Evolutionary conservation across 495 filamentous ascomycete genomes (phyloP).

Genomic region (Daldinia caldariorum): DNA sequence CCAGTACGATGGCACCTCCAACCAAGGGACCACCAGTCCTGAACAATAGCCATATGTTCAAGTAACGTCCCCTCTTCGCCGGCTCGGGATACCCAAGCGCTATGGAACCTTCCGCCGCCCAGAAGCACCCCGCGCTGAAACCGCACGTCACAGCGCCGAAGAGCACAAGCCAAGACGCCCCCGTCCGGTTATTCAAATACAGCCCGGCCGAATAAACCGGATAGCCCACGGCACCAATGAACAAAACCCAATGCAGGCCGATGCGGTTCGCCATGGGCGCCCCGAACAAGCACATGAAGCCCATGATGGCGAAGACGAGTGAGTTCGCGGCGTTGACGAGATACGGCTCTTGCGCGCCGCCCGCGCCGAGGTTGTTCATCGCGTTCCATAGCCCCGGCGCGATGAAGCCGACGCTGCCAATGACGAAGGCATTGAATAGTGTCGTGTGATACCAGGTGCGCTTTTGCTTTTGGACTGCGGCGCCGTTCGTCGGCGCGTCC

Average conservation of each 20-base stretch:
- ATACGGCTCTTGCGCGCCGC: constrained; percentile 65
- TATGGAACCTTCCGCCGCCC: constrained; percentile 62
- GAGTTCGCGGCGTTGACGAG: constrained; percentile 68
- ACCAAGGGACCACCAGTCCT: constrained; percentile 66
- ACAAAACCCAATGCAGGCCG: constrained; percentile 62
- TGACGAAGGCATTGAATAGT: constrained; percentile 64
- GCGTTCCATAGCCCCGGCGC: constrained; percentile 70
- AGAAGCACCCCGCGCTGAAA: constrained; percentile 55
- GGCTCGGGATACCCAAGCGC: constrained; percentile 66
- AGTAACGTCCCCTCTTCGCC: constrained; percentile 63
- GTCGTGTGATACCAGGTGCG: constrained; percentile 61
- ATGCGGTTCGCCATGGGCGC: constrained; percentile 63
- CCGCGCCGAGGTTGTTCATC: constrained; percentile 64
- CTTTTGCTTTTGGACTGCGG: constrained; percentile 8
- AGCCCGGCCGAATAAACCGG: constrained; percentile 65
- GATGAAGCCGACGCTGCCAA: constrained; percentile 65
- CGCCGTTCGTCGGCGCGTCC: background rate
- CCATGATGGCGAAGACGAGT: constrained; percentile 67
- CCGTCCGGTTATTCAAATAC: constrained; percentile 68
- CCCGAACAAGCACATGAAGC: constrained; percentile 63
- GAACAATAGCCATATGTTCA: constrained; percentile 67
- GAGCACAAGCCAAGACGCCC: constrained; percentile 65
- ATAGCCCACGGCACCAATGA: constrained; percentile 66
- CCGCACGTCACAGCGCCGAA: constrained; percentile 67
- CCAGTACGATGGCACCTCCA: constrained; percentile 65